Percentiles rank a stretch among this genome's conserved stretches.
phyloP scores from a whole-genome alignment of 106 monocot genomes.

The Apostasia ramifera region DNA sequence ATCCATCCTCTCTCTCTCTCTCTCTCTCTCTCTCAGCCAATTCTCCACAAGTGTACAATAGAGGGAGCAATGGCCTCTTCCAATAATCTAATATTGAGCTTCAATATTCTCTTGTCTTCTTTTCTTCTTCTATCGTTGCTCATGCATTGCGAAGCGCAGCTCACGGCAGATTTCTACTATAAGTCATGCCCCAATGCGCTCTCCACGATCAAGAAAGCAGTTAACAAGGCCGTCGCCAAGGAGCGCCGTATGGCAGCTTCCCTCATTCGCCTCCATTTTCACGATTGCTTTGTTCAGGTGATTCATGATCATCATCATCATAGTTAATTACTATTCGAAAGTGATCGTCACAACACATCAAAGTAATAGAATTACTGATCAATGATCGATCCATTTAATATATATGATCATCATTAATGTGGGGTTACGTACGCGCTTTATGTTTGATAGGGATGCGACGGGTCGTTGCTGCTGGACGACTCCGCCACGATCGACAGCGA shows the following conservation, averaged over 20 bases:
- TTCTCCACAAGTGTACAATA: too few relatives aligned
- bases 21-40: too few relatives aligned
- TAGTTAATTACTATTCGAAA: not conserved
- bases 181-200: slow-evolving; percentile 37
- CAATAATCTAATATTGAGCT: too few relatives aligned
- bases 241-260: slow-evolving; percentile 64
- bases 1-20: too few relatives aligned
- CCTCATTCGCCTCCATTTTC: slow-evolving; percentile 68
- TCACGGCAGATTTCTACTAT: slow-evolving; percentile 38
- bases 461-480: slow-evolving; percentile 32
- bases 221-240: slow-evolving; percentile 18
- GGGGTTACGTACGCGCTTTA: too few relatives aligned
- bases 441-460: slow-evolving; percentile 58
- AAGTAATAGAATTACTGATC: not conserved
- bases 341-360: not conserved
- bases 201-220: slow-evolving; percentile 20
- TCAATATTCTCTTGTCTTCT: too few relatives aligned
- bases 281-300: slow-evolving; percentile 86
- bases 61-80: too few relatives aligned
- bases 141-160: slow-evolving; percentile 1
- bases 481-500: slow-evolving; percentile 20
- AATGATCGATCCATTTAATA: not conserved
- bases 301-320: not conserved
- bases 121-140: too few relatives aligned
- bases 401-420: not conserved